Evolutionary conservation across 2,329 filamentous ascomycete genomes (phyloP).

Genomic region (Pseudogymnoascus sp.): DNA sequence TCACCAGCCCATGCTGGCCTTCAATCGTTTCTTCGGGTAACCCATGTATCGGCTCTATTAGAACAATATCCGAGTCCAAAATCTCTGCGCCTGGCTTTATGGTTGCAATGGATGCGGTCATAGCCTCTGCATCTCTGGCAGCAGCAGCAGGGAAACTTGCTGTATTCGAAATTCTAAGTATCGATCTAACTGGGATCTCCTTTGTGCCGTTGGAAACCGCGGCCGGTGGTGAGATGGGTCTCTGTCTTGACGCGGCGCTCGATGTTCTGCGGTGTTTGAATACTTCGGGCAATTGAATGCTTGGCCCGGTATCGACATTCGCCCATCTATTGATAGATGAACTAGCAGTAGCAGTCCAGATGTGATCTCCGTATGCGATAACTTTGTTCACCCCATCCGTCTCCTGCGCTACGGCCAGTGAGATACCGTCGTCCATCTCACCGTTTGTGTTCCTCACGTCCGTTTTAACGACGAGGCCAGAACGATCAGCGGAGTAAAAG

Average conservation of each 20-base stretch:
- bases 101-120: slow-evolving; percentile 38
- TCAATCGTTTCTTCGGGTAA: slow-evolving; percentile 77
- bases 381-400: slow-evolving; percentile 71
- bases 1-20: slow-evolving; percentile 90
- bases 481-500: slow-evolving; percentile 92
- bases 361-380: slow-evolving; percentile 44
- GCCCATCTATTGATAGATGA: slow-evolving; percentile 69
- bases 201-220: slow-evolving; percentile 39
- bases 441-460: slow-evolving; percentile 68
- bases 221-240: slow-evolving; percentile 30
- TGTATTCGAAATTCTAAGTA: slow-evolving; percentile 78
- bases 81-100: slow-evolving; percentile 53
- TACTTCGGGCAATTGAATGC: slow-evolving; percentile 56
- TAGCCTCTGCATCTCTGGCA: slow-evolving; percentile 47
- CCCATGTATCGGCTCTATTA: slow-evolving; percentile 57
- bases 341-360: slow-evolving; percentile 67
- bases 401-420: slow-evolving; percentile 85
- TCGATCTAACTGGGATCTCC: slow-evolving; percentile 67
- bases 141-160: slow-evolving; percentile 59
- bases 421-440: slow-evolving; percentile 79
- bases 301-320: slow-evolving; percentile 71
- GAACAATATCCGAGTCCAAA: slow-evolving; percentile 39
- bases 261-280: slow-evolving; percentile 44
- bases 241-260: slow-evolving; percentile 34
- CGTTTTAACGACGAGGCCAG: slow-evolving; percentile 91